A percentile compares a stretch with the other conserved stretches of the same genome.
These are phyloP conservation scores for Nakaseomyces uthaithaninus DNA, from an alignment of 1,139 yeast species.

Conservation along the genomic window DNA sequence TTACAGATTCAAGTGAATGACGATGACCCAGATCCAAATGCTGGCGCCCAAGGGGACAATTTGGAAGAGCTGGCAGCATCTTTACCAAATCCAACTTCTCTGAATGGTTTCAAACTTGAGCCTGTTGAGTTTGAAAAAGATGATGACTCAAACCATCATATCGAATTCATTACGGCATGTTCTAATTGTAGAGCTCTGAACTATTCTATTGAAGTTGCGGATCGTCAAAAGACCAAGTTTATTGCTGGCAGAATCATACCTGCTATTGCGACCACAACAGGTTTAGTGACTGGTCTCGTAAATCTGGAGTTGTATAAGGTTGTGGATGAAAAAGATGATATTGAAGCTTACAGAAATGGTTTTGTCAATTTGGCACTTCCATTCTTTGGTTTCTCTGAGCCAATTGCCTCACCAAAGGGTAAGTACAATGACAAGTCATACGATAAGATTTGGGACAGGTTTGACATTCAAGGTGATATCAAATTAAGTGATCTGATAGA, in stretches of 20 bases:
- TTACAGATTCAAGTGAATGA: constrained; percentile 82
- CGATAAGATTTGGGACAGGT: constrained; percentile 94
- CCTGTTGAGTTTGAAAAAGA: constrained; percentile 97
- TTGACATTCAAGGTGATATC: constrained; percentile 69
- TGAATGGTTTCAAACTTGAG: constrained; percentile 77
- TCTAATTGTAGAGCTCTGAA: constrained; percentile 93
- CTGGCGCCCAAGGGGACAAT: constrained; percentile 51
- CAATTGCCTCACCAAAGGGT: constrained; percentile 75
- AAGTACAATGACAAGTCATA: constrained; percentile 72
- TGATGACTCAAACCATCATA: constrained; percentile 93
- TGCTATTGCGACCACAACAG: constrained; percentile 97
- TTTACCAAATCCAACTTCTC: constrained; percentile 79
- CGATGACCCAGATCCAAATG: constrained; percentile 77
- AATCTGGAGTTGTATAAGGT: constrained; percentile 89
- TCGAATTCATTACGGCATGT: constrained; percentile 93
- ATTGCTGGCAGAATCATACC: constrained; percentile 95
- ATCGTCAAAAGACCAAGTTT: constrained; percentile 66
- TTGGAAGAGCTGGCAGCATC: constrained; percentile 55
- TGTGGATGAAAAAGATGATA: constrained; percentile 57
- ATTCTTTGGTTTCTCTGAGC: constrained; percentile 94
- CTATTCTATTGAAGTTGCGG: constrained; percentile 76
- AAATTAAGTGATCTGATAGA: constrained; percentile 71
- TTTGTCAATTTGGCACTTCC: constrained; percentile 91
- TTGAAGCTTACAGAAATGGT: constrained; percentile 91
- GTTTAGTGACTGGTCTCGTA: constrained; percentile 89